These are phyloP conservation scores for Colletotrichum sp. DNA, from an alignment of 2,329 filamentous ascomycete species.

Conservation along the genomic window DNA sequence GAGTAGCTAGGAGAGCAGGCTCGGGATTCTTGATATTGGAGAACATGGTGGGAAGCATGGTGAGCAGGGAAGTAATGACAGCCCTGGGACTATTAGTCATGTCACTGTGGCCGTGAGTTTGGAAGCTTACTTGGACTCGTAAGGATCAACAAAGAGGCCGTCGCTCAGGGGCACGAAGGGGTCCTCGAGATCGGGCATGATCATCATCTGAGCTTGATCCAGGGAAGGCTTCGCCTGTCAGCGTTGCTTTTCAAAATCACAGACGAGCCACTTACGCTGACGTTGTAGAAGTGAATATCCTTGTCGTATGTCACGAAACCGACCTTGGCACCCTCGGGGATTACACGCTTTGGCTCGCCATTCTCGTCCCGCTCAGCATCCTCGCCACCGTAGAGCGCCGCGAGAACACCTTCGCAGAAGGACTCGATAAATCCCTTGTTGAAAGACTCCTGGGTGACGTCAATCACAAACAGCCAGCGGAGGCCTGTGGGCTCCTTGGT, in stretches of 20 bases:
- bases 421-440: conserved; percentile 91
- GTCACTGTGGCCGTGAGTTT: not conserved
- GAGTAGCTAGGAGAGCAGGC: conserved; percentile 81
- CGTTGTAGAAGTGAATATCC: conserved; percentile 97
- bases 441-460: conserved; percentile 89
- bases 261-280: conserved; percentile 67
- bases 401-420: conserved; percentile 87
- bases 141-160: conserved; percentile 92
- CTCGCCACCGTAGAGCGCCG: conserved; percentile 80
- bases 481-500: conserved; percentile 90
- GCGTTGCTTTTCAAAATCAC: not conserved
- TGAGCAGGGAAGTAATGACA: conserved; percentile 87
- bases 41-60: conserved; percentile 84
- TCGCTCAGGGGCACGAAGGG: conserved; percentile 93
- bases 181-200: conserved; percentile 97
- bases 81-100: conserved; percentile 47
- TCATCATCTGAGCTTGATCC: conserved; percentile 94
- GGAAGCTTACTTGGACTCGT: conserved; percentile 75
- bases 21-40: conserved; percentile 88
- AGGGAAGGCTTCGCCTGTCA: conserved; percentile 62
- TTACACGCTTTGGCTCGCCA: conserved; percentile 56
- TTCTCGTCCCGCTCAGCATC: conserved; percentile 58
- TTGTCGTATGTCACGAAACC: conserved; percentile 97
- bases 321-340: conserved; percentile 84
- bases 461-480: conserved; percentile 89